These are phyloP conservation scores for Senecio squalidus DNA, from an alignment of 140 eudicot species.

Conservation along the genomic window DNA sequence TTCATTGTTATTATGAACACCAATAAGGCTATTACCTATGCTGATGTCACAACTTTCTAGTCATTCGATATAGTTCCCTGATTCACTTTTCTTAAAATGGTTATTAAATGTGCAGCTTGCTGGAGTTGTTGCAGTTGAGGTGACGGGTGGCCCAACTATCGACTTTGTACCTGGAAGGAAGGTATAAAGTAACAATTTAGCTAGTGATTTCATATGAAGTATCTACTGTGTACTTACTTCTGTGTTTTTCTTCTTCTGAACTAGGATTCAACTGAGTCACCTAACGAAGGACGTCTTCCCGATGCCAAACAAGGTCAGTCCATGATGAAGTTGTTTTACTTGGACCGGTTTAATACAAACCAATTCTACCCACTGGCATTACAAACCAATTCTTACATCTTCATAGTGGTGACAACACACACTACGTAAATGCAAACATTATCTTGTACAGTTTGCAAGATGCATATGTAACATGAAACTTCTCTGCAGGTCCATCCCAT, in stretches of 20 bases:
- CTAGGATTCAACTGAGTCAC: constrained; percentile 61
- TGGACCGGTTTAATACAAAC: background rate
- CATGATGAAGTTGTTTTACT: constrained; percentile 6
- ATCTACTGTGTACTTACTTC: constrained; percentile 1
- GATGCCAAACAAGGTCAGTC: constrained; percentile 77
- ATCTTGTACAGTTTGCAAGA: too few species aligned
- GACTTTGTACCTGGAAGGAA: constrained; percentile 79
- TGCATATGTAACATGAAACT: too few species aligned
- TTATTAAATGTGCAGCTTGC: constrained; percentile 60
- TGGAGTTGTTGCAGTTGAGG: constrained; percentile 92
- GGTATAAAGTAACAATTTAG: constrained; percentile 31
- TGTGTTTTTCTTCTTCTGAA: background rate
- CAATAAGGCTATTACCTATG: too few species aligned
- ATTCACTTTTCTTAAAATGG: background rate
- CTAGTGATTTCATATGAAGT: background rate
- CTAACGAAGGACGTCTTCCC: constrained; percentile 93
- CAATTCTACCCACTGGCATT: too few species aligned
- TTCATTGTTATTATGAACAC: too few species aligned
- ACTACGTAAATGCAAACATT: too few species aligned
- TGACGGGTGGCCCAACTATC: constrained; percentile 87
- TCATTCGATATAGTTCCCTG: too few species aligned
- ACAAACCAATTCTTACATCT: too few species aligned
- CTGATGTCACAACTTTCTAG: too few species aligned
- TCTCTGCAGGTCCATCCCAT: constrained; percentile 62
- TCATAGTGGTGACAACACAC: too few species aligned